Conservation (phyloP, 768 basidiomycete species). For the Epithele typhae region DNA sequence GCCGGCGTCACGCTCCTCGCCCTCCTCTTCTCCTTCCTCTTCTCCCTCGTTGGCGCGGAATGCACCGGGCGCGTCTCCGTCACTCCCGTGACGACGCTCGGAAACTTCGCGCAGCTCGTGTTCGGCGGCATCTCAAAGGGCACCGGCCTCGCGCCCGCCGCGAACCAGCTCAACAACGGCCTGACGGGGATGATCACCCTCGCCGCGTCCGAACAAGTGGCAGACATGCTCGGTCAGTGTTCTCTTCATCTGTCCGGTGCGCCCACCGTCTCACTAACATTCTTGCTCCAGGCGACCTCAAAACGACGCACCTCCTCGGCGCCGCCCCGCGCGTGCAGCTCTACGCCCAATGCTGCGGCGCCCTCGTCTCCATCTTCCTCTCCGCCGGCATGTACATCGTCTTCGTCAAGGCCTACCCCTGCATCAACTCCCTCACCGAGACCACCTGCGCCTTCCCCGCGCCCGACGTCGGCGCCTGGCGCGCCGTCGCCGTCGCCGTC, state of each 20-base stretch:
- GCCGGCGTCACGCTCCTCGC: conserved; percentile 19
- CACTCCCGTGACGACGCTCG: conserved; percentile 19
- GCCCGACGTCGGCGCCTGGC: conserved; percentile 20
- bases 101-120: conserved; percentile 20
- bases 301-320: conserved; percentile 21
- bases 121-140: conserved; percentile 21
- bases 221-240: conserved; percentile 18
- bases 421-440: conserved; percentile 18
- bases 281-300: conserved; percentile 17
- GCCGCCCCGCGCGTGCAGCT: conserved; percentile 23
- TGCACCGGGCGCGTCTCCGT: conserved; percentile 19
- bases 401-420: conserved; percentile 19
- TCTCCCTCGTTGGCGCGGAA: conserved; percentile 20
- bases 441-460: conserved; percentile 20
- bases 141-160: conserved; percentile 2
- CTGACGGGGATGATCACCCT: conserved; percentile 20
- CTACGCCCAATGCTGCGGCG: conserved; percentile 22
- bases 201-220: conserved; percentile 19
- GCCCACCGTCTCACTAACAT: background rate
- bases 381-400: conserved; percentile 20
- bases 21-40: conserved; percentile 20
- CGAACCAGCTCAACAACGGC: conserved; percentile 19
- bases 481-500: conserved; percentile 18
- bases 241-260: background rate
- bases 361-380: conserved; percentile 24